phyloP scores from a whole-genome alignment of 2,329 filamentous ascomycete species.

The Aureobasidium sp. region DNA sequence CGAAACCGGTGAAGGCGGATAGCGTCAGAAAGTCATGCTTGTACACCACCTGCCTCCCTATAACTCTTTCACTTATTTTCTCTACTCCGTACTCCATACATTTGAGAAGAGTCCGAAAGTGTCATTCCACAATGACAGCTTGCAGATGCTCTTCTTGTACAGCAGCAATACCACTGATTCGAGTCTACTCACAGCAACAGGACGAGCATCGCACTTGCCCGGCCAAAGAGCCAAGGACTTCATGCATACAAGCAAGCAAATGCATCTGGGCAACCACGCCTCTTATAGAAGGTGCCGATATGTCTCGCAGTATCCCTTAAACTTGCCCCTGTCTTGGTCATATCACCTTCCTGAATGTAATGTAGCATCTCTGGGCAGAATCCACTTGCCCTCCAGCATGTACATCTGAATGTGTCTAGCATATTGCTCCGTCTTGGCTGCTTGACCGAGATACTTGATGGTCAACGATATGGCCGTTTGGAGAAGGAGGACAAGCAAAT shows the following conservation, averaged over 20 bases:
- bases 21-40: not conserved
- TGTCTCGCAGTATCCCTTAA: not conserved
- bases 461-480: not conserved
- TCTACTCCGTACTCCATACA: not conserved
- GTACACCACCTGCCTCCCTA: not conserved
- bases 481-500: not conserved
- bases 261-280: slow-evolving; percentile 4
- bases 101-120: too few relatives aligned
- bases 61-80: not conserved
- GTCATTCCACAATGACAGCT: not conserved
- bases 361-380: not conserved
- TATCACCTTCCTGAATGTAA: not conserved
- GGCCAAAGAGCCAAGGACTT: not conserved
- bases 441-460: not conserved
- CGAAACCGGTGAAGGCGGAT: not conserved
- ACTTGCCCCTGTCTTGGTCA: not conserved
- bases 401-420: not conserved
- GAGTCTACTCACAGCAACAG: too few relatives aligned
- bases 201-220: not conserved
- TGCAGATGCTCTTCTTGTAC: too few relatives aligned
- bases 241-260: not conserved
- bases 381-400: not conserved
- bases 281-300: not conserved
- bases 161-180: too few relatives aligned
- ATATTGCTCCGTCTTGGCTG: not conserved